Conservation (phyloP, 176 grass and related monocot genomes). For the Triticum aestivum region DNA sequence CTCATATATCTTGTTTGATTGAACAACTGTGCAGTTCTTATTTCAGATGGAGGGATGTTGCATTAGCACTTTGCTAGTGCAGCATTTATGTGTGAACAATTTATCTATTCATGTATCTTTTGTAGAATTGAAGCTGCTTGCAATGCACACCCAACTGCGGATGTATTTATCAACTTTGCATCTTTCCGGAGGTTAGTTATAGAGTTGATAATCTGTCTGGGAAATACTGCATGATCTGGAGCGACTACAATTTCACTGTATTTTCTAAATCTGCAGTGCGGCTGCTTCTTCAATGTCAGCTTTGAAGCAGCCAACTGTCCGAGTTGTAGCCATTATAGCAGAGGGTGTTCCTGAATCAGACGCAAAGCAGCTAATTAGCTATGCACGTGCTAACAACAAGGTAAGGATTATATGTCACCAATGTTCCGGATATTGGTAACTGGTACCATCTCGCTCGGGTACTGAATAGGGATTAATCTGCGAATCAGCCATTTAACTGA, state of each 20-base stretch:
- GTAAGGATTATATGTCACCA: conserved; percentile 22
- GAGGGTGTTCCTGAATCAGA: conserved; percentile 99
- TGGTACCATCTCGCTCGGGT: too few relatives aligned
- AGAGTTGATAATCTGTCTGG: conserved; percentile 7
- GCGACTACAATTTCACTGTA: conserved; percentile 2
- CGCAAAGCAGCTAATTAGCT: conserved; percentile 88
- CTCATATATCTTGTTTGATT: conserved; percentile 4
- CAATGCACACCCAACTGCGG: conserved; percentile 82
- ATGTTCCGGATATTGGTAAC: too few relatives aligned
- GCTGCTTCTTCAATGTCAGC: conserved; percentile 94
- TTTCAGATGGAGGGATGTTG: not conserved
- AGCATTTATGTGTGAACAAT: not conserved
- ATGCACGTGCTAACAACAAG: conserved; percentile 92
- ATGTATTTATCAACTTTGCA: conserved; percentile 99
- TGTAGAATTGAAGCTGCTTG: conserved; percentile 95
- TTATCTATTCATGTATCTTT: conserved; percentile 25
- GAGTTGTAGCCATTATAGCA: conserved; percentile 95
- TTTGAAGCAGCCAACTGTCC: conserved; percentile 89
- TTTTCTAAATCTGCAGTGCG: conserved; percentile 62
- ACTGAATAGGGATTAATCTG: too few relatives aligned
- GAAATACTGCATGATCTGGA: not conserved
- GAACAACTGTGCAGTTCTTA: conserved; percentile 13
- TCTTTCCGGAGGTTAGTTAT: conserved; percentile 85
- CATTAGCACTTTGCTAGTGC: not conserved
- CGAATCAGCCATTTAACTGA: too few relatives aligned